Base-by-base conservation (phyloP, 768 basidiomycete genomes). In the Amanita molliuscula region DNA sequence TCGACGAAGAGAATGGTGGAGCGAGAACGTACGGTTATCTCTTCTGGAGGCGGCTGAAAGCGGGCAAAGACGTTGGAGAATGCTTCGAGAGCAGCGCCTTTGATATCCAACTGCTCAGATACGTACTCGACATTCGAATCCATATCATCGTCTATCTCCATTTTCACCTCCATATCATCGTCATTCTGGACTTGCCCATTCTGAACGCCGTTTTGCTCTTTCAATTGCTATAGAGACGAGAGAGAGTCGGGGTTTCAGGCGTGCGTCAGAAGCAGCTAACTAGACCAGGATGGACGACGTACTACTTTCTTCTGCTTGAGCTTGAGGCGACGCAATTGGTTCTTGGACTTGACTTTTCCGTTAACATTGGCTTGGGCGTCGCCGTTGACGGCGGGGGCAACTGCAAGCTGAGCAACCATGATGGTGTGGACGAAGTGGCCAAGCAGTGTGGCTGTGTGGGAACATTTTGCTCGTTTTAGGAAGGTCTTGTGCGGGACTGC, bases 1-100 rank as follows among this genome's bases (percentile, higher is more conserved):
- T 11, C 25, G 46, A 33, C 6, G 13, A 48, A 6, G 28, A n/a
- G 26, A 42, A 33, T 15, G 18, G 4, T 51, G 35, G 2, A 25
- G 4, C 20, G n/a, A 33, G 3, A n/a, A 75, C 88, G 64, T 66
- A 92, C 91, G 67, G 75, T 58, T 53, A 65, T 58, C 59, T 77
- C 77, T 40, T 89, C 85, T 25, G 78, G 68, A 44, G 84, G 81
- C 33, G 79, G 68, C 76, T 90, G 87, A 70, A 93, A 93, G 62
- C 86, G 86, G 59, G 88, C 88, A 83, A 93, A 90, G 62, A 93
- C 85, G 71, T 88, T 81, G 79, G 84, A 85, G 78, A 92, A 93
- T 65, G 78, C 85, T 78, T 86, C 84, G 62, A 88, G 75, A 63
- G 79, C 77, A 65, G 78, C 62, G 66, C 75, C 81, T 69, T 76